Conservation (phyloP, 768 basidiomycete genomes). For the Trametes villosa region DNA sequence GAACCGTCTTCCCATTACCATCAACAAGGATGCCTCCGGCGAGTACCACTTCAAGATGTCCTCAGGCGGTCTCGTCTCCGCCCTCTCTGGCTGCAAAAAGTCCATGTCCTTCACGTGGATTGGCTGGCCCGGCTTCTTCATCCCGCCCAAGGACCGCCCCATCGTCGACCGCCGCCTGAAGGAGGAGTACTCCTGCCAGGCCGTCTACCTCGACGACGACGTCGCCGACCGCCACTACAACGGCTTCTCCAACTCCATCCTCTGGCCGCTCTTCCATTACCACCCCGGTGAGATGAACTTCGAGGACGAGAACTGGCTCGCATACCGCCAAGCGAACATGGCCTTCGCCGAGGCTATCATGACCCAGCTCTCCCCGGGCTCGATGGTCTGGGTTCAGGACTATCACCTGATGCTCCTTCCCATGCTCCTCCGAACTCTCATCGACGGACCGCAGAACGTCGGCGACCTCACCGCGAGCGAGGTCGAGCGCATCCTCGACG, state of each 20-base stretch:
- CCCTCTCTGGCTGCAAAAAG: slow-evolving; percentile 97
- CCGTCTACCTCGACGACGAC: slow-evolving; percentile 97
- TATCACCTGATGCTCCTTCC: slow-evolving; percentile 98
- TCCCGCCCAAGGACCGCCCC: slow-evolving; percentile 90
- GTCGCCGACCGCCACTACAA: slow-evolving; percentile 98
- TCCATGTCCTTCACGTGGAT: slow-evolving; percentile 98
- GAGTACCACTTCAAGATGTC: slow-evolving; percentile 99
- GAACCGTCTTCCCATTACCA: slow-evolving; percentile 94
- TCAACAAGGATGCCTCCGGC: slow-evolving; percentile 88
- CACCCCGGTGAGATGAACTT: slow-evolving; percentile 99
- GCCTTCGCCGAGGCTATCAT: slow-evolving; percentile 90
- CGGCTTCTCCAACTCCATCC: slow-evolving; percentile 98
- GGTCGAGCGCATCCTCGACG: slow-evolving; percentile 72
- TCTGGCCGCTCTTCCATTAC: slow-evolving; percentile 99
- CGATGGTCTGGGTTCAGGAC: slow-evolving; percentile 99
- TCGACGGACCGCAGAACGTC: slow-evolving; percentile 67
- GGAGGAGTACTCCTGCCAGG: slow-evolving; percentile 96
- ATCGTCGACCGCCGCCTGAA: slow-evolving; percentile 89
- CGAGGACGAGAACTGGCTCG: slow-evolving; percentile 97
- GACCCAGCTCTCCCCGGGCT: slow-evolving; percentile 75
- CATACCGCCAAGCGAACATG: slow-evolving; percentile 96
- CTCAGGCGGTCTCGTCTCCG: slow-evolving; percentile 96
- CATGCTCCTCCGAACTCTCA: slow-evolving; percentile 87
- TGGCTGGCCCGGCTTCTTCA: slow-evolving; percentile 93
- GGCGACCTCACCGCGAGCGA: slow-evolving; percentile 64